Percentiles rank a stretch among this genome's conserved stretches.
These are phyloP conservation scores for Boletus sp. DNA, from an alignment of 768 basidiomycete genomes.

Conservation along the genomic window DNA sequence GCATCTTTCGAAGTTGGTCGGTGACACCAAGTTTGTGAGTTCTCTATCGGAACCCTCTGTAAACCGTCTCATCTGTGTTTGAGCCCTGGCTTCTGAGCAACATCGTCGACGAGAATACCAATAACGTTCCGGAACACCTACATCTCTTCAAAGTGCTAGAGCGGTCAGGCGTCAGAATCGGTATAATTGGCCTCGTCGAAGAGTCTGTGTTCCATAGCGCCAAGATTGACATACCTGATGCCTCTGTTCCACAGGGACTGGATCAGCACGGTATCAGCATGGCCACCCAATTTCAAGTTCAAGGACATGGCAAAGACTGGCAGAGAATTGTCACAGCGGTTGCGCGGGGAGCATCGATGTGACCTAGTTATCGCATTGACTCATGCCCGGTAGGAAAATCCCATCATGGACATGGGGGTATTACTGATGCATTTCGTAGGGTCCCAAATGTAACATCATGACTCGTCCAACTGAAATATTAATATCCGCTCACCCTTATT, in stretches of 20 bases:
- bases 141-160: conserved; percentile 66
- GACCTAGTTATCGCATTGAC: conserved; percentile 86
- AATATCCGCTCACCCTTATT: conserved; percentile 7
- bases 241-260: conserved; percentile 57
- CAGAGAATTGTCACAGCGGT: conserved; percentile 62
- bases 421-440: conserved; percentile 16
- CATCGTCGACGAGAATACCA: conserved; percentile 68
- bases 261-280: conserved; percentile 84
- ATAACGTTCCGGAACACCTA: conserved; percentile 56
- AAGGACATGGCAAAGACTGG: conserved; percentile 72
- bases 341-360: conserved; percentile 70
- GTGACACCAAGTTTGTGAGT: conserved; percentile 72
- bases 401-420: background rate
- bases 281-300: conserved; percentile 79
- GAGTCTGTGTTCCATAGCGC: conserved; percentile 43
- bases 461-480: background rate
- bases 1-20: conserved; percentile 62
- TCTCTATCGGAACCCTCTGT: background rate
- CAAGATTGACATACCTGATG: background rate
- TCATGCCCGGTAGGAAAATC: conserved; percentile 59
- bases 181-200: conserved; percentile 85
- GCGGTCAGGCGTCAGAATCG: conserved; percentile 65
- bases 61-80: background rate
- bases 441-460: conserved; percentile 27
- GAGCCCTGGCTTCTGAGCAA: conserved; percentile 92